Evolutionary conservation across 1,284 basidiomycete species (phyloP), one percentile per base, ranked within the genome.

Genomic region (Leccinum huronense): DNA sequence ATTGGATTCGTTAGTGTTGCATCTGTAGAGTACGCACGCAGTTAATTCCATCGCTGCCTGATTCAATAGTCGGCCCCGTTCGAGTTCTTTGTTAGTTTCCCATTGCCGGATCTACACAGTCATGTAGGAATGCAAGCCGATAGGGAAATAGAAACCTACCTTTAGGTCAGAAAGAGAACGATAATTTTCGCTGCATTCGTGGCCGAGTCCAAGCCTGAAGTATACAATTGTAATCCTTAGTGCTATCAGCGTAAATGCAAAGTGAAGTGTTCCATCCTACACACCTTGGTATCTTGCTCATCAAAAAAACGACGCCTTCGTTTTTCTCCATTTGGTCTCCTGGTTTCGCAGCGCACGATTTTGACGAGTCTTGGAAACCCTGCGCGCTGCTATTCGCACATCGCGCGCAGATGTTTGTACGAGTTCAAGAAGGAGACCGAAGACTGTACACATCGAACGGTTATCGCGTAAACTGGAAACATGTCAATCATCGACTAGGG

Each of bases 401-500:
- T 93, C 92, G 67, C 91, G 90, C 5, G 93, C 88, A 2, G 92
- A 95, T 0, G 95, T 95, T 73, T 99, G 97, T 1, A 98, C 89
- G n/a, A 99, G 88, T 71, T 98, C 96, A 23, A 99, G 81, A 7
- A 99, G 81, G 2, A 99, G 80, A 0, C 96, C 96, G 3, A 93
- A 96, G 30, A 97, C 89, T 2, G 95, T 95, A 65, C 95, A 88
- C 65, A 99, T 97, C 0, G 93, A 89, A 14, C 87, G 85, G 6
- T 91, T 91, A 71, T 93, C 90, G 14, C 92, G 86, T 30, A 94
- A 78, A 38, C 91, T 93, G 60, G 16, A 62, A 2, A 58, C 27
- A 56, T 10, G 27, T 57, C 34, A 51, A 36, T 27, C 7, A 40
- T 1, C 1, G 10, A n/a, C 13, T 53, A 27, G 11, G 23, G 8